Evolutionary conservation across 192 early-diverging fungal species (phyloP).

Genomic region (Helicostylum pulchrum): DNA sequence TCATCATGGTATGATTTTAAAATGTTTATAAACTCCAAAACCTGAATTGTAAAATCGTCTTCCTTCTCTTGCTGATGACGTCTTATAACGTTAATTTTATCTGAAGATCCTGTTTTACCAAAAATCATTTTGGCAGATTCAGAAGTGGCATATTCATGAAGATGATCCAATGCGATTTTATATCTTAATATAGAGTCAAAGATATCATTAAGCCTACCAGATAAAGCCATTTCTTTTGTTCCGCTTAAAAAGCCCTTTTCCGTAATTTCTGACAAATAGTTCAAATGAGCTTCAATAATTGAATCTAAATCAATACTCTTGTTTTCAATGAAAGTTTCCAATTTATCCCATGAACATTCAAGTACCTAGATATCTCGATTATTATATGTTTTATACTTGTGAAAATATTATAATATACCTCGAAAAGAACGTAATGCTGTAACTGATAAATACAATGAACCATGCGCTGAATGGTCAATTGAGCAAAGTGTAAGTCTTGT

Average conservation of each 20-base stretch:
- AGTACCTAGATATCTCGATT: conserved; percentile 50
- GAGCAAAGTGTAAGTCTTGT: conserved; percentile 64
- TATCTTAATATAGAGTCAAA: conserved; percentile 67
- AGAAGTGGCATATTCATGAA: conserved; percentile 42
- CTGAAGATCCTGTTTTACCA: conserved; percentile 6
- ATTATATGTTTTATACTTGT: not conserved
- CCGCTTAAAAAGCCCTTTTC: conserved; percentile 58
- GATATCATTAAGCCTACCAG: conserved; percentile 49
- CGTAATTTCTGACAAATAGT: conserved; percentile 69
- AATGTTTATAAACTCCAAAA: conserved; percentile 40
- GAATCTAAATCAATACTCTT: conserved; percentile 73
- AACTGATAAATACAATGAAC: conserved; percentile 92
- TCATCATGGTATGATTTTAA: conserved; percentile 58
- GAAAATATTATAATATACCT: conserved; percentile 46
- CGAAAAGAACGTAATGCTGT: conserved; percentile 91
- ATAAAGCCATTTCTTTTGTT: conserved; percentile 31
- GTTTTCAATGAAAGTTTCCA: conserved; percentile 54
- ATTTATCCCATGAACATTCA: conserved; percentile 86
- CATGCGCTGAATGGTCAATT: conserved; percentile 79
- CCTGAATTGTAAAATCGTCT: conserved; percentile 35
- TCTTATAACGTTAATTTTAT: conserved; percentile 24
- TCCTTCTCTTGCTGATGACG: conserved; percentile 37
- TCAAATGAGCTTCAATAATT: conserved; percentile 74
- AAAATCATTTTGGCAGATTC: conserved; percentile 32
- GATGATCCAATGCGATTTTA: conserved; percentile 44